A percentile compares a stretch with the other conserved stretches of the same genome.
These are phyloP conservation scores for Pseudoturritis turrita DNA, from an alignment of 345 rosid species.

Conservation along the genomic window DNA sequence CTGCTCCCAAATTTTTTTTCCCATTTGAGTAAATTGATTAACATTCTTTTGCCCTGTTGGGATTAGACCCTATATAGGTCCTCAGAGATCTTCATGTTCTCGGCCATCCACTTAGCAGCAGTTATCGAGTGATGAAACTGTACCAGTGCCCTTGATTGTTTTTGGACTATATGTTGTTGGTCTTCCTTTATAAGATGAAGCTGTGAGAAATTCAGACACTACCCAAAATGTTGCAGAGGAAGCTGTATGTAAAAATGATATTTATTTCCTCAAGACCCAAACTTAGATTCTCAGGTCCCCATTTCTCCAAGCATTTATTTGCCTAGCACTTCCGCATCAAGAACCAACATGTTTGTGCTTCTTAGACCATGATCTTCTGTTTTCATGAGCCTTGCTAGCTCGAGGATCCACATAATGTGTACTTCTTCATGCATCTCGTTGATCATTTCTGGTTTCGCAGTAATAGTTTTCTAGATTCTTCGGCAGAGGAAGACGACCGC, in stretches of 20 bases:
- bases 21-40: constrained; percentile 68
- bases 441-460: constrained; percentile 38
- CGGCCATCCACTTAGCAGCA: no score
- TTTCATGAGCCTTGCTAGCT: constrained; percentile 51
- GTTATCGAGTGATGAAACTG: no score
- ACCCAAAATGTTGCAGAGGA: no score
- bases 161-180: no score
- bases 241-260: no score
- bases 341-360: constrained; percentile 82
- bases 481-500: constrained; percentile 18
- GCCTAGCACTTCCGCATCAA: constrained; percentile 69
- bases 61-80: constrained; percentile 59
- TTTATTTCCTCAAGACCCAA: constrained; percentile 47
- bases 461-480: constrained; percentile 16
- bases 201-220: no score
- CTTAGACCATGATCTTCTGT: constrained; percentile 65
- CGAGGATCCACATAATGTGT: constrained; percentile 57
- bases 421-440: constrained; percentile 57
- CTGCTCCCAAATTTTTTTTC: no score
- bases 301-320: constrained; percentile 51
- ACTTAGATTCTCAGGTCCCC: constrained; percentile 40
- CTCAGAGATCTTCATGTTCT: constrained; percentile 51
- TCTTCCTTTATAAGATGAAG: no score
- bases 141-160: no score
- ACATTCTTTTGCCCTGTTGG: constrained; percentile 42